phyloP scores from a whole-genome alignment of 2,329 filamentous ascomycete genomes.

The Epichloe gansuensis region DNA sequence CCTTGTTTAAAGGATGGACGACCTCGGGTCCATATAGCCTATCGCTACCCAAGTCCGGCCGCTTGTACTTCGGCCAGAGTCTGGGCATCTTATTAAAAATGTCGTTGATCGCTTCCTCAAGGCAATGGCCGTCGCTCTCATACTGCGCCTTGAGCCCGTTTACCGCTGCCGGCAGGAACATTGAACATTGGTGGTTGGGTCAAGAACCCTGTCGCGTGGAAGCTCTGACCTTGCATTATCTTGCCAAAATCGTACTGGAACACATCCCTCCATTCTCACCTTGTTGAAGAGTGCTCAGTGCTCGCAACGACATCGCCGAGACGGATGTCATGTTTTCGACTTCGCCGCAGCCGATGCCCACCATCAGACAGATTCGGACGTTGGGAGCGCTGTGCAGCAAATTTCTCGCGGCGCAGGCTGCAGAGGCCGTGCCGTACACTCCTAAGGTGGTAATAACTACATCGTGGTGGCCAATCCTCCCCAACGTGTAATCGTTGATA shows the following conservation, averaged over 20 bases:
- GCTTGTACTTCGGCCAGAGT: constrained; percentile 1
- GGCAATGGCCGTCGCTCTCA: too few relatives aligned
- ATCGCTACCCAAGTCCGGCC: neutral
- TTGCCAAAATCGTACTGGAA: constrained; percentile 8
- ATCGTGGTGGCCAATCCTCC: constrained; percentile 10
- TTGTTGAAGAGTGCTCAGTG: constrained; percentile 3
- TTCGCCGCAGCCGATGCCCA: constrained; percentile 17
- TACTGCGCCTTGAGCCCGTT: too few relatives aligned
- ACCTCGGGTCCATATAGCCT: neutral
- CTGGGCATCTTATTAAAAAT: too few relatives aligned
- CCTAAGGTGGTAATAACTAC: constrained; percentile 11
- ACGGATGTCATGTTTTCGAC: constrained; percentile 21
- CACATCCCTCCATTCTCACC: constrained; percentile 8
- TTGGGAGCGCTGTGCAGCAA: constrained; percentile 19
- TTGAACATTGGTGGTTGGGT: too few relatives aligned
- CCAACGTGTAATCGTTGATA: constrained; percentile 9
- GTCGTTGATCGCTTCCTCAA: too few relatives aligned
- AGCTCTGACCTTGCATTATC: too few relatives aligned
- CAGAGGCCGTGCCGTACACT: constrained; percentile 9
- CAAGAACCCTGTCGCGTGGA: too few relatives aligned
- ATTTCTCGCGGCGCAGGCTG: constrained; percentile 14
- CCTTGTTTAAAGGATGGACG: constrained; percentile 3
- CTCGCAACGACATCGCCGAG: constrained; percentile 16
- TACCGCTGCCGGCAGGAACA: too few relatives aligned
- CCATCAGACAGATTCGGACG: constrained; percentile 14